Evolutionary conservation across 768 basidiomycete genomes (phyloP).

Genomic region (Naematelia encephala): DNA sequence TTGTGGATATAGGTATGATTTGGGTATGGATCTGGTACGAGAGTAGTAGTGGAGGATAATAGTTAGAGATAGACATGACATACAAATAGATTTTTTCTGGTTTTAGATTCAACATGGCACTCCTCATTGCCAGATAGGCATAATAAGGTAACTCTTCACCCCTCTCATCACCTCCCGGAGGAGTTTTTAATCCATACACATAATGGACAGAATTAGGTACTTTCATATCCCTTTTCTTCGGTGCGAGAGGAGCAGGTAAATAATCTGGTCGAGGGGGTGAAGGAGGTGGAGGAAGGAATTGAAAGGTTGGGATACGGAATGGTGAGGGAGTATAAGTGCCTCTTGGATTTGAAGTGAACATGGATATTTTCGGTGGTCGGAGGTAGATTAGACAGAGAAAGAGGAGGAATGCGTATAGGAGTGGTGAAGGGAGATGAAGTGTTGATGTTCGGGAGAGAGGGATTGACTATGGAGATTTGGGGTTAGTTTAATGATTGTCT

Average conservation of each 20-base stretch:
- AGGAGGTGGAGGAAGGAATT: slow-evolving; percentile 30
- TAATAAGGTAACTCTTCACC: slow-evolving; percentile 51
- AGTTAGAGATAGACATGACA: not conserved
- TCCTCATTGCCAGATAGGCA: slow-evolving; percentile 51
- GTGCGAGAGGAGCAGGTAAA: slow-evolving; percentile 28
- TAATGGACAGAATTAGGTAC: slow-evolving; percentile 51
- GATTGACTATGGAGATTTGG: not conserved
- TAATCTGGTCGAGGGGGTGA: slow-evolving; percentile 21
- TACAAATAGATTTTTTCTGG: slow-evolving; percentile 51
- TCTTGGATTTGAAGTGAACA: not conserved
- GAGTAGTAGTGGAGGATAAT: no score
- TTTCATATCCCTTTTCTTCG: slow-evolving; percentile 33
- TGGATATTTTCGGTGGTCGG: not conserved
- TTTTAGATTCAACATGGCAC: slow-evolving; percentile 47
- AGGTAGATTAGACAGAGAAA: slow-evolving; percentile 9
- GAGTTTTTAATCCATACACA: slow-evolving; percentile 49
- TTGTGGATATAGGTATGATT: no score
- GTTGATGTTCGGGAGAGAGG: not conserved
- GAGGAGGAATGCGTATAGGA: not conserved
- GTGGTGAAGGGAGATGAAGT: not conserved
- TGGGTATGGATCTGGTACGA: no score
- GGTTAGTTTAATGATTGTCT: no score
- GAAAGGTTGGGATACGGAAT: slow-evolving; percentile 22
- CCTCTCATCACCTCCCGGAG: slow-evolving; percentile 17
- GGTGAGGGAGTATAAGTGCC: slow-evolving; percentile 16